These are phyloP conservation scores for Myrica gale DNA, from an alignment of 306 rosid species.

Conservation along the genomic window DNA sequence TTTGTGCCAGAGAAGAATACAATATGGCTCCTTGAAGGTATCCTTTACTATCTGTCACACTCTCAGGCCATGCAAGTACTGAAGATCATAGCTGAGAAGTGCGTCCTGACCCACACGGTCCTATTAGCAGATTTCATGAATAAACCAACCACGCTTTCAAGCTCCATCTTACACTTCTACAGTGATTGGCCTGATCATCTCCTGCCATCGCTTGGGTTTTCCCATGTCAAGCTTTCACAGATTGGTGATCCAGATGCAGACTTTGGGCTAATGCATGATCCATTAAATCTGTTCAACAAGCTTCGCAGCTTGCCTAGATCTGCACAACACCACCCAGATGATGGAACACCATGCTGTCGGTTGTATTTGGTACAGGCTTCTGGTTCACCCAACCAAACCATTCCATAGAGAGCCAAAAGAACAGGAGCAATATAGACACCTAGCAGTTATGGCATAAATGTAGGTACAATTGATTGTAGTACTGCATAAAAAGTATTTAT, in stretches of 20 bases:
- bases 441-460: slow-evolving; percentile 27
- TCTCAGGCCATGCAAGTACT: slow-evolving; percentile 78
- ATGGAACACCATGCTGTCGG: slow-evolving; percentile 89
- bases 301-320: slow-evolving; percentile 87
- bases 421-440: slow-evolving; percentile 32
- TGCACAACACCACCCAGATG: slow-evolving; percentile 73
- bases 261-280: slow-evolving; percentile 80
- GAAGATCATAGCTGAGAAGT: slow-evolving; percentile 69
- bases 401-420: slow-evolving; percentile 29
- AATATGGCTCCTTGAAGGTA: slow-evolving; percentile 88
- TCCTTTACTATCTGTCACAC: slow-evolving; percentile 77
- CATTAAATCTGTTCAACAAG: slow-evolving; percentile 79
- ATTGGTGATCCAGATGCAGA: slow-evolving; percentile 98
- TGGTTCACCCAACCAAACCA: slow-evolving; percentile 66
- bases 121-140: slow-evolving; percentile 95
- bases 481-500: slow-evolving; percentile 23
- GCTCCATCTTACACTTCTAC: slow-evolving; percentile 78
- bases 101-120: slow-evolving; percentile 61
- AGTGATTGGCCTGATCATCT: slow-evolving; percentile 99
- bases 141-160: slow-evolving; percentile 72
- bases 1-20: slow-evolving; percentile 81
- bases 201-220: slow-evolving; percentile 85
- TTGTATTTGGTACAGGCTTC: slow-evolving; percentile 89
- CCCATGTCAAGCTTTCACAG: slow-evolving; percentile 75
- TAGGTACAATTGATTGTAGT: slow-evolving; percentile 36